Conservation (phyloP, 2,329 filamentous ascomycete genomes). For the Alternaria burnsii region DNA sequence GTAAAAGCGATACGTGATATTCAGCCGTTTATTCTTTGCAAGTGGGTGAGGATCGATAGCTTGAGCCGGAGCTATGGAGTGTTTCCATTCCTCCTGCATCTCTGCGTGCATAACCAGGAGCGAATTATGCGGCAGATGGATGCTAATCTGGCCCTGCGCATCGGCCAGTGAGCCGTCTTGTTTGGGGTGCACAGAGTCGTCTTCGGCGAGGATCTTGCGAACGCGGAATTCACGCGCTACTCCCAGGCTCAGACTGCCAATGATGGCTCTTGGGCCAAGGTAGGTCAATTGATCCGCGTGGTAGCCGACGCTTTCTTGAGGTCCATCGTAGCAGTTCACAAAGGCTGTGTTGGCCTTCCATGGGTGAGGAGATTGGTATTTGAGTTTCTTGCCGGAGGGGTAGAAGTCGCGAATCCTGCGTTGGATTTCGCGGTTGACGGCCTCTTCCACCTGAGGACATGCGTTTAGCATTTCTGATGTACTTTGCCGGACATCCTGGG, state of each 20-base stretch:
- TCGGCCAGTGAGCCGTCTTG: conserved; percentile 60
- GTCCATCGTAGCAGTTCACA: conserved; percentile 91
- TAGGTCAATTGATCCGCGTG: conserved; percentile 95
- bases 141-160: conserved; percentile 83
- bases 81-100: conserved; percentile 98
- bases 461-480: conserved; percentile 78
- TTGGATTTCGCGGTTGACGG: conserved; percentile 81
- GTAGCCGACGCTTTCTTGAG: conserved; percentile 84
- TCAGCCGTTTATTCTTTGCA: conserved; percentile 81
- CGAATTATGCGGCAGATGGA: conserved; percentile 94
- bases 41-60: conserved; percentile 86
- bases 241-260: conserved; percentile 88
- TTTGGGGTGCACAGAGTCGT: conserved; percentile 54
- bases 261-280: conserved; percentile 85
- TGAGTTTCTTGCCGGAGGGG: conserved; percentile 75
- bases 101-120: conserved; percentile 95
- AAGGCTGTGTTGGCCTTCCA: conserved; percentile 93
- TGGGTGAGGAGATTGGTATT: conserved; percentile 73
- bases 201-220: conserved; percentile 72
- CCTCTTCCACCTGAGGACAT: conserved; percentile 72
- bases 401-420: conserved; percentile 74
- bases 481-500: conserved; percentile 73
- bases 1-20: conserved; percentile 93
- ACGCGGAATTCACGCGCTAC: conserved; percentile 95
- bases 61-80: conserved; percentile 77